Conservation (phyloP, 441 rosid genomes). For the Eruca vesicaria region DNA sequence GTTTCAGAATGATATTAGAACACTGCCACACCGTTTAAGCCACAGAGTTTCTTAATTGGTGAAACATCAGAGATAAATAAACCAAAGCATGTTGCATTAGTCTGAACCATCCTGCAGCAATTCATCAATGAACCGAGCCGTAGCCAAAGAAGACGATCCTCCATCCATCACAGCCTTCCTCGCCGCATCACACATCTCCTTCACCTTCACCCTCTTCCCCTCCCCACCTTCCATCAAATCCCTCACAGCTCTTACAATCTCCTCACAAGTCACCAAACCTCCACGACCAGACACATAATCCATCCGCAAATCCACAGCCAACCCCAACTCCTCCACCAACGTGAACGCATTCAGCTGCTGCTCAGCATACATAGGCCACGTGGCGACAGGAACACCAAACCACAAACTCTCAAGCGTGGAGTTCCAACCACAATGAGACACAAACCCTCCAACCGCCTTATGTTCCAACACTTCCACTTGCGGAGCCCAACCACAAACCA, state of each 20-base stretch:
- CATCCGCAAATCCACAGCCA: conserved; percentile 47
- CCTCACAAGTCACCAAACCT: conserved; percentile 3
- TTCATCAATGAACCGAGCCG: conserved; percentile 39
- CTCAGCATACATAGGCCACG: conserved; percentile 68
- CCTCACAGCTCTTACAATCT: conserved; percentile 43
- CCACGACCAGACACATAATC: conserved; percentile 40
- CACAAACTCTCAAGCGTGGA: conserved; percentile 54
- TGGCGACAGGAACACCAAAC: conserved; percentile 53
- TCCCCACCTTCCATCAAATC: conserved; percentile 42
- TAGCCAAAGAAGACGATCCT: conserved; percentile 39
- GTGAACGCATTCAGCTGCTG: conserved; percentile 62
- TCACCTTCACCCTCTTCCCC: conserved; percentile 27
- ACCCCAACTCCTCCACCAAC: conserved; percentile 43
- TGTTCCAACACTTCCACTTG: conserved; percentile 45
- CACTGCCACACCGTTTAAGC: neutral
- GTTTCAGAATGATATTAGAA: neutral
- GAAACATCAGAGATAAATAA: neutral
- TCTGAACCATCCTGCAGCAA: conserved; percentile 28
- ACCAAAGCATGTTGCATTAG: neutral
- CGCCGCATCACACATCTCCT: conserved; percentile 37
- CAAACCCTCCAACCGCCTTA: conserved; percentile 49
- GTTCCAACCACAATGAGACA: conserved; percentile 70
- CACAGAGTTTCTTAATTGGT: neutral
- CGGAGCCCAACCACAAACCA: conserved; percentile 65
- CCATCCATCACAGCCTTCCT: conserved; percentile 35